Base-by-base conservation (phyloP, 139 green algal species). In the Picochlorum sp. region DNA sequence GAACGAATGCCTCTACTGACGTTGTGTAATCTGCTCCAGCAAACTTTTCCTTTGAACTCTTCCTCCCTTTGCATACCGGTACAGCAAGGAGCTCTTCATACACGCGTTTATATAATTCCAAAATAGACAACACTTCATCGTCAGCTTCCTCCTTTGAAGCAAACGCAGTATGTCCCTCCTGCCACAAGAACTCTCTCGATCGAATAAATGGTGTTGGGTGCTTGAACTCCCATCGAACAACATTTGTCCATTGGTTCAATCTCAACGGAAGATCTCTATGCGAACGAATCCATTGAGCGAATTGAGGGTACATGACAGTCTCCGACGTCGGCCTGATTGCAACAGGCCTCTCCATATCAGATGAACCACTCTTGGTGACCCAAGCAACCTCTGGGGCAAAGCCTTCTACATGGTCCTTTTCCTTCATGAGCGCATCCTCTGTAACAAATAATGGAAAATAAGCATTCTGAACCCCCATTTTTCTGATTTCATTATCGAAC, bases 371-470 rank as follows among this genome's bases (percentile, higher is more conserved):
- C 49, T 81, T 82, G n/a, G 92, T 98, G 28, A 98, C 92, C 92
- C 92, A 98, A 8, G 87, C 87, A 50, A 94, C 83, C 77, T 94
- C 87, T 38, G 87, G 73, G 4, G 87, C 85, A 74, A 95, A 95
- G 38, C 85, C 88, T 71, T 98, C 94, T 44, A 99, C 87, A 75
- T 99, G 94, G 57, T 98, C 88, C 85, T 98, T 95, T 85, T 99
- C 94, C 21, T 78, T 94, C 62, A 89, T 95, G 4, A 99, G 85
- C 45, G 83, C 84, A n/a, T 88, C 81, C 74, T 97, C 84, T 3
- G 92, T 95, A 63, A 99, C 93, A 80, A 99, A 98, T 44, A 98
- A 83, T 15, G 94, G 94, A 77, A 99, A 99, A 85, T 98, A 98
- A 26, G 79, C 78, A 77, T 99, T 99, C 79, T 97, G 75, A 49